Evolutionary conservation across 2,329 filamentous ascomycete species (phyloP).

Genomic region (Ophiostoma quercus): DNA sequence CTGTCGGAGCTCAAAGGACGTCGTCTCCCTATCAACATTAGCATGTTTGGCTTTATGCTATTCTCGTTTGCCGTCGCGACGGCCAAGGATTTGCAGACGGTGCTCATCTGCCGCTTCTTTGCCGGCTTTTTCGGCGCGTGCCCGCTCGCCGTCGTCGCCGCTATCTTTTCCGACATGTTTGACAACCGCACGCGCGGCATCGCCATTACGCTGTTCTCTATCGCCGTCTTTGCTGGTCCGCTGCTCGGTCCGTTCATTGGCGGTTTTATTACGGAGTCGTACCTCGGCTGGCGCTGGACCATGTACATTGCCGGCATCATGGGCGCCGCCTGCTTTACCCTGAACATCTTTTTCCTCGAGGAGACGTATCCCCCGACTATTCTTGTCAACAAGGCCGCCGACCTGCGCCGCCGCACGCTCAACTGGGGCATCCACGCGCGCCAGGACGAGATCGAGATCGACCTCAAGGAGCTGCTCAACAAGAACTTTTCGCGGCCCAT

Average conservation of each 20-base stretch:
- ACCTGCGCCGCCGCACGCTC: slow-evolving; percentile 57
- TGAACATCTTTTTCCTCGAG: slow-evolving; percentile 58
- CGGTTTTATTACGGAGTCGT: slow-evolving; percentile 58
- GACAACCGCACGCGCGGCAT: slow-evolving; percentile 57
- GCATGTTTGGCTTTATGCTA: slow-evolving; percentile 65
- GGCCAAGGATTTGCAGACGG: slow-evolving; percentile 61
- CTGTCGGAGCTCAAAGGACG: slow-evolving; percentile 67
- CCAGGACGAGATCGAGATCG: slow-evolving; percentile 65
- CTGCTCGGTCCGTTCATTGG: slow-evolving; percentile 64
- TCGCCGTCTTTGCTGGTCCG: slow-evolving; percentile 62
- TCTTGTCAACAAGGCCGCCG: slow-evolving; percentile 54
- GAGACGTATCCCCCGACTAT: slow-evolving; percentile 68
- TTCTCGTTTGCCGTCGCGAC: slow-evolving; percentile 61
- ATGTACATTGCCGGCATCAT: slow-evolving; percentile 60
- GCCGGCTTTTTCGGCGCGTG: slow-evolving; percentile 66
- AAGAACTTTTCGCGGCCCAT: slow-evolving; percentile 65
- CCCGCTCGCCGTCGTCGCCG: slow-evolving; percentile 62
- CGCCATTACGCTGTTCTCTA: slow-evolving; percentile 54
- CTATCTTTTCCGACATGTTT: slow-evolving; percentile 68
- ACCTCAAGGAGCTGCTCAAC: slow-evolving; percentile 56
- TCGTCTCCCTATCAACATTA: slow-evolving; percentile 53
- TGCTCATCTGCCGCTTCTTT: slow-evolving; percentile 70
- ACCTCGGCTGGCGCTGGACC: slow-evolving; percentile 69
- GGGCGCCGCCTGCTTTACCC: slow-evolving; percentile 54
- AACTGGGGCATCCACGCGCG: slow-evolving; percentile 69